phyloP scores from a whole-genome alignment of 495 filamentous ascomycete species.

The Neurospora discreta region DNA sequence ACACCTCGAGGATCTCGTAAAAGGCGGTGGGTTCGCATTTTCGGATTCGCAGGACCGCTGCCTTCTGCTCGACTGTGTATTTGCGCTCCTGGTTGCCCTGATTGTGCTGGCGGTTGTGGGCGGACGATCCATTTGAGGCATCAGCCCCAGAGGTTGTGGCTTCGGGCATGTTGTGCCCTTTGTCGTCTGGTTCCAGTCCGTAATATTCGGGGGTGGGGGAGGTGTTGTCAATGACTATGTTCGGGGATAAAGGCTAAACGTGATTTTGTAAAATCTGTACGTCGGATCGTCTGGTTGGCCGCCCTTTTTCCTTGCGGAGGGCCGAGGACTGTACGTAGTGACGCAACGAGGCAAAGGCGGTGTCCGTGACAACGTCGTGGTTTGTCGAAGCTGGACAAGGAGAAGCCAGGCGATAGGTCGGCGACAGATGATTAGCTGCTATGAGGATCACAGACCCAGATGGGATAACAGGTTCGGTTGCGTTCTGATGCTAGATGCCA shows the following conservation, averaged over 20 bases:
- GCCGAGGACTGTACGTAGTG: background rate
- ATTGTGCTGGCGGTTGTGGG: conserved; percentile 74
- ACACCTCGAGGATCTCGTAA: conserved; percentile 72
- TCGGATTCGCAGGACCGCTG: conserved; percentile 76
- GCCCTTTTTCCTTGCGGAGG: background rate
- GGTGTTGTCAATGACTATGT: background rate
- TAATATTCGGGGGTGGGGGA: background rate
- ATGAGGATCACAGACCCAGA: background rate
- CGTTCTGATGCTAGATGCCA: background rate
- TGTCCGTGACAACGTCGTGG: background rate
- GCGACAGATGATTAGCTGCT: background rate
- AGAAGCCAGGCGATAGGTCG: background rate
- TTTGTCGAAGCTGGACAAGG: background rate
- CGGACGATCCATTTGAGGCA: conserved; percentile 43
- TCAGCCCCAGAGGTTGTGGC: conserved; percentile 67
- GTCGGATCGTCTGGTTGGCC: background rate
- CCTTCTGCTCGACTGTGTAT: conserved; percentile 81
- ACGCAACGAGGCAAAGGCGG: background rate
- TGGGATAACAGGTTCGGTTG: background rate
- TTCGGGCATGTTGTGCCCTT: conserved; percentile 50
- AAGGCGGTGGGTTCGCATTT: conserved; percentile 76
- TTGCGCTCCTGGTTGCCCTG: conserved; percentile 87
- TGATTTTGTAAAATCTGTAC: background rate
- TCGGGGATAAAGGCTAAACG: background rate
- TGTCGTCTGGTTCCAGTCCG: background rate